Percentiles rank a stretch among this genome's conserved stretches.
Evolutionary conservation across 768 basidiomycete species (phyloP).

Genomic region (Suillus hirtellus): DNA sequence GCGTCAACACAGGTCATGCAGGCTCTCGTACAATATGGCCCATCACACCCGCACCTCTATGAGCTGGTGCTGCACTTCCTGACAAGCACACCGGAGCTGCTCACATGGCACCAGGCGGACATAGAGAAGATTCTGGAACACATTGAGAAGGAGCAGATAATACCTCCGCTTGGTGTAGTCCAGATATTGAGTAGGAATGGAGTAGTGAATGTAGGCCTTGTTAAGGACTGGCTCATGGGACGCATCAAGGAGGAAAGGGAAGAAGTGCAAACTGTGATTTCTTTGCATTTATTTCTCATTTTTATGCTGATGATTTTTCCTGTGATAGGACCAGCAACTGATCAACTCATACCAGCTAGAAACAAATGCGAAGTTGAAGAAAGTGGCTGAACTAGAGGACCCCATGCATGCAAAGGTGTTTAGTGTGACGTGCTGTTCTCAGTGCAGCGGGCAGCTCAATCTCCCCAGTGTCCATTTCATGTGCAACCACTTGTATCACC

Average conservation of each 20-base stretch:
- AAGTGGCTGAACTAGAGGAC: constrained; percentile 80
- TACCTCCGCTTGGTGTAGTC: constrained; percentile 88
- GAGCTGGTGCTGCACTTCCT: constrained; percentile 87
- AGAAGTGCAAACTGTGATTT: constrained; percentile 78
- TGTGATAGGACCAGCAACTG: constrained; percentile 74
- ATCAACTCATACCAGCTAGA: constrained; percentile 89
- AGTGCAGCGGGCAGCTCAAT: constrained; percentile 87
- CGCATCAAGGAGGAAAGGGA: constrained; percentile 71
- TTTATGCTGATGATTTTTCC: neutral
- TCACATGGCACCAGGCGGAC: constrained; percentile 70
- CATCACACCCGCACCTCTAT: constrained; percentile 72
- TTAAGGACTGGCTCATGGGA: constrained; percentile 87
- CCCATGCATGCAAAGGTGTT: constrained; percentile 81
- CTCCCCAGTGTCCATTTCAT: constrained; percentile 95
- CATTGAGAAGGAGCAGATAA: constrained; percentile 78
- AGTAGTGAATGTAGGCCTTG: constrained; percentile 87
- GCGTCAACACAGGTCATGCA: constrained; percentile 56
- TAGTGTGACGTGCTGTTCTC: constrained; percentile 91
- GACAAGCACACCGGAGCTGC: constrained; percentile 74
- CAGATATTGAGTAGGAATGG: constrained; percentile 87
- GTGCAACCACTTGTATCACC: constrained; percentile 98
- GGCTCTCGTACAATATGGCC: constrained; percentile 76
- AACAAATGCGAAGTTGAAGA: constrained; percentile 74
- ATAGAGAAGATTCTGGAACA: constrained; percentile 69
- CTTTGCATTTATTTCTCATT: constrained; percentile 6